phyloP scores from a whole-genome alignment of 805 yeast genomes.

The Alloascoidea africana region DNA sequence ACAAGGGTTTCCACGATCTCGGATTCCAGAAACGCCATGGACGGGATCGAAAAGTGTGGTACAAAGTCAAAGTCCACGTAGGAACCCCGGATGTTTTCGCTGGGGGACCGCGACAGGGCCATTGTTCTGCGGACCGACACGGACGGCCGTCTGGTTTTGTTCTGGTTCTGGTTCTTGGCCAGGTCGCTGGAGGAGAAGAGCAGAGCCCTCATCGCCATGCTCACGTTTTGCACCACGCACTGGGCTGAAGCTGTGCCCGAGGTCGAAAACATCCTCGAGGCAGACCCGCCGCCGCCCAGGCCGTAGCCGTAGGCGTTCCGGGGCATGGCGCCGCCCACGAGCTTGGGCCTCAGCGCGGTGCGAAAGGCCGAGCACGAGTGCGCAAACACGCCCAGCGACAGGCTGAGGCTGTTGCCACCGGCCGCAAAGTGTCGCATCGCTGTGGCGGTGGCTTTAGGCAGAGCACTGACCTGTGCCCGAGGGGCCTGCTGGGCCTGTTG shows the following conservation, averaged over 20 bases:
- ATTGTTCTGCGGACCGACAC: background rate
- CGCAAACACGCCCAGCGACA: background rate
- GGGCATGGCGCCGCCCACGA: background rate
- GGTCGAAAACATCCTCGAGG: background rate
- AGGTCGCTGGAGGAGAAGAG: background rate
- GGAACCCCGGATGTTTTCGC: constrained; percentile 21
- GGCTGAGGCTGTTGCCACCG: background rate
- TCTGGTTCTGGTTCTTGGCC: too few relatives aligned
- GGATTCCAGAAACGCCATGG: constrained; percentile 24
- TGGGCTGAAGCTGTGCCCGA: background rate
- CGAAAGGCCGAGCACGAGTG: background rate
- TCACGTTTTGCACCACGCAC: background rate
- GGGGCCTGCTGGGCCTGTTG: background rate
- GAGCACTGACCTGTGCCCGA: background rate
- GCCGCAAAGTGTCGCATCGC: background rate
- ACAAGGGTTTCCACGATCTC: constrained; percentile 21
- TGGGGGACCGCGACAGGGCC: background rate
- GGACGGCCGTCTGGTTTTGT: background rate
- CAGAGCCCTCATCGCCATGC: background rate
- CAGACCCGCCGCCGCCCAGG: too few relatives aligned
- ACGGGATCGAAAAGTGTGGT: constrained; percentile 17
- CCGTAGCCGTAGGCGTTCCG: background rate
- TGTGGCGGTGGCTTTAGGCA: background rate
- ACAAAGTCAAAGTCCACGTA: constrained; percentile 31
- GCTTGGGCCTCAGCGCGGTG: background rate